phyloP scores from a whole-genome alignment of 2,329 filamentous ascomycete species.

The Emmonsia crescens region DNA sequence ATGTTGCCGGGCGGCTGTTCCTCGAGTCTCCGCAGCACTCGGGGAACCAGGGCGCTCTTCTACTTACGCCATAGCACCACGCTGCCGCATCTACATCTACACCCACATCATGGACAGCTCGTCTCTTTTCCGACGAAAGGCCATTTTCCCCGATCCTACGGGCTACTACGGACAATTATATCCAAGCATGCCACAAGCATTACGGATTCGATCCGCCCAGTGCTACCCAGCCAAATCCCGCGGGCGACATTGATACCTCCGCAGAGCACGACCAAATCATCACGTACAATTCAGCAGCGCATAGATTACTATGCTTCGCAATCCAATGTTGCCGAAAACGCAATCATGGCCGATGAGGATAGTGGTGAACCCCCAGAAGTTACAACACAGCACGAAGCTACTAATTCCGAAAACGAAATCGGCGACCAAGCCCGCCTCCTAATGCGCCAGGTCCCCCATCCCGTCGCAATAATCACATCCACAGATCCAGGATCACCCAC shows the following conservation, averaged over 20 bases:
- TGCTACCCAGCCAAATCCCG: constrained; percentile 5
- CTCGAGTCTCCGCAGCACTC: constrained; percentile 5
- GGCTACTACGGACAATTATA: constrained; percentile 10
- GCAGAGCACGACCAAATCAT: not conserved
- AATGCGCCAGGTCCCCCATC: constrained; percentile 46
- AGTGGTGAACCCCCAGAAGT: not conserved
- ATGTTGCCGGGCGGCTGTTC: constrained; percentile 8
- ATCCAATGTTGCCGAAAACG: not conserved
- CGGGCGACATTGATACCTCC: not conserved
- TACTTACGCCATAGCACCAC: not conserved
- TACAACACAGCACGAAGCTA: not conserved
- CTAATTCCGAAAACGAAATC: constrained; percentile 2
- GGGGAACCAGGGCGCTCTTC: not conserved
- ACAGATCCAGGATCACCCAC: constrained; percentile 24
- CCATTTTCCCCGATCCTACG: not conserved
- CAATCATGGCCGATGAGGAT: constrained; percentile 3
- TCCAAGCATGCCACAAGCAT: constrained; percentile 14
- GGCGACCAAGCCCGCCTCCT: constrained; percentile 30
- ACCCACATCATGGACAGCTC: not conserved
- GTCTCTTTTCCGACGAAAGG: not conserved
- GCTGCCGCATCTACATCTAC: not conserved
- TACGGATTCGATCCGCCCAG: constrained; percentile 11
- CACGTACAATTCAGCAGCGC: not conserved
- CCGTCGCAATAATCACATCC: constrained; percentile 46
- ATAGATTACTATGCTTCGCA: not conserved